These are phyloP conservation scores for Lichina pygmaea DNA, from an alignment of 495 filamentous ascomycete genomes.

Conservation along the genomic window DNA sequence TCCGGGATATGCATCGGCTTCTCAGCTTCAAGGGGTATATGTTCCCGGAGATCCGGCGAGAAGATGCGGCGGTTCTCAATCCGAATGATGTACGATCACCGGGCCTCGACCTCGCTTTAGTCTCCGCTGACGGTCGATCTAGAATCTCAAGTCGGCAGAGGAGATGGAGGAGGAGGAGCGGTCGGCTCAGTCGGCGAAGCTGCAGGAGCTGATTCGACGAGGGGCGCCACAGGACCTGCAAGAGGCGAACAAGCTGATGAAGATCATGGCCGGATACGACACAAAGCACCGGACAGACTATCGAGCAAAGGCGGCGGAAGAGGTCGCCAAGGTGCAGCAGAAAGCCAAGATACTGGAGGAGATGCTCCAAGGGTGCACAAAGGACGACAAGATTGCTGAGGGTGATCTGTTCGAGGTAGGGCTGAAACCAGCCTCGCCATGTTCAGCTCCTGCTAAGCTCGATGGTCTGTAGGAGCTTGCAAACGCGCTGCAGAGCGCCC, in stretches of 20 bases:
- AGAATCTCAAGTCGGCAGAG: slow-evolving; percentile 89
- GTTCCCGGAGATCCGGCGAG: slow-evolving; percentile 71
- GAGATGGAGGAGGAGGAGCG: slow-evolving; percentile 97
- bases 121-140: slow-evolving; percentile 10
- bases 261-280: slow-evolving; percentile 94
- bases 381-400: slow-evolving; percentile 58
- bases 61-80: slow-evolving; percentile 93
- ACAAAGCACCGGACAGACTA: slow-evolving; percentile 90
- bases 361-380: slow-evolving; percentile 59
- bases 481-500: slow-evolving; percentile 72
- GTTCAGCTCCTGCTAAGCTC: no score
- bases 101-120: not conserved
- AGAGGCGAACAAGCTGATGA: slow-evolving; percentile 93
- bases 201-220: slow-evolving; percentile 85
- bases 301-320: slow-evolving; percentile 86
- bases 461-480: slow-evolving; percentile 39
- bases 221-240: slow-evolving; percentile 80
- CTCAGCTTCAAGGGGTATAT: slow-evolving; percentile 89
- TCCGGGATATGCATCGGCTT: slow-evolving; percentile 91
- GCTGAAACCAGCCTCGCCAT: not conserved
- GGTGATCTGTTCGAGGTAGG: slow-evolving; percentile 74
- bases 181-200: slow-evolving; percentile 84
- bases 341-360: slow-evolving; percentile 85
- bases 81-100: slow-evolving; percentile 55
- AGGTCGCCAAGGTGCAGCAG: slow-evolving; percentile 74